Percentiles rank a stretch among this genome's conserved stretches.
phyloP scores from a whole-genome alignment of 352 stramenopile species.

The Phytopythium litorale region DNA sequence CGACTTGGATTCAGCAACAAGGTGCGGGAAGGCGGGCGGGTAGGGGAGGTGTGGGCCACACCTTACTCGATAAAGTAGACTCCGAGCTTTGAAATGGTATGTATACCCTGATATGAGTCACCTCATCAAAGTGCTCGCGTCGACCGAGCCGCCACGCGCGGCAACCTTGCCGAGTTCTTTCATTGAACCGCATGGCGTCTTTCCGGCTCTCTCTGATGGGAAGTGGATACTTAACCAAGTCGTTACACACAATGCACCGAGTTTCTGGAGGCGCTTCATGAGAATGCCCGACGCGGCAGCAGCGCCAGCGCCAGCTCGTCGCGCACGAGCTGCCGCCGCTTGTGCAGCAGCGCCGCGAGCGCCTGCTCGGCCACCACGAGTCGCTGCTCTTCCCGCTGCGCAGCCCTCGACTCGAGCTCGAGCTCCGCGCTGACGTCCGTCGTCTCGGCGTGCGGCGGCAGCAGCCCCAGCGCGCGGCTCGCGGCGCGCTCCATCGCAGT shows the following conservation, averaged over 20 bases:
- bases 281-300: conserved; percentile 13
- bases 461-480: not conserved
- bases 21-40: not conserved
- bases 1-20: conserved; percentile 2
- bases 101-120: not conserved
- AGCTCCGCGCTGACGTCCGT: too few relatives aligned
- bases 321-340: conserved; percentile 19
- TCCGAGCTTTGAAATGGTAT: too few relatives aligned
- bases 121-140: not conserved
- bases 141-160: too few relatives aligned
- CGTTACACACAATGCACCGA: not conserved
- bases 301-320: conserved; percentile 17
- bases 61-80: not conserved
- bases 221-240: not conserved
- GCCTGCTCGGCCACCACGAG: conserved; percentile 14
- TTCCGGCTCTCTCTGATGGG: not conserved
- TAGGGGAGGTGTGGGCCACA: not conserved
- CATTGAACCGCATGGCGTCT: not conserved
- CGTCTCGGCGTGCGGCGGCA: not conserved
- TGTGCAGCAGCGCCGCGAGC: conserved; percentile 17
- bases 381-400: conserved; percentile 8
- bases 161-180: not conserved
- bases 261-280: too few relatives aligned
- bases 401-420: not conserved
- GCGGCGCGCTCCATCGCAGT: conserved; percentile 1